Base-by-base conservation (phyloP, 139 green algal genomes). In the Chlorella ohadii region DNA sequence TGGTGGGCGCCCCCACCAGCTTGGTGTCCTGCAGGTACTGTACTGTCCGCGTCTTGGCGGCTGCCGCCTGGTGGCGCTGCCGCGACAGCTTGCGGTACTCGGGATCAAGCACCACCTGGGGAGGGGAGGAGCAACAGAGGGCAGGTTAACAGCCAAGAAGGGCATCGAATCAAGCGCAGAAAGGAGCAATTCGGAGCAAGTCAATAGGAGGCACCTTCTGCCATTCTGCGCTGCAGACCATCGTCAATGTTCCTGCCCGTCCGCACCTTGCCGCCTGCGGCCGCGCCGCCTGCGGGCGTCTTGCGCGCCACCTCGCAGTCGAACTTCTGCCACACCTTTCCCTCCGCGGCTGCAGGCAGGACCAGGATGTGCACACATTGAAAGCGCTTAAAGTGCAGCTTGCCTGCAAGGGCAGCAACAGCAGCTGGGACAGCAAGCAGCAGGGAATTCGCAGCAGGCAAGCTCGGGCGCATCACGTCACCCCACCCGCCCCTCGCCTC, bases 241-340 rank as follows among this genome's bases (percentile, higher is more conserved):
- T n/a, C n/a, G n/a, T n/a, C n/a, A n/a, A n/a, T n/a, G 15, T 56
- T 51, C 13, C 44, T 15, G 44, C 67, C 27, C 51, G 2, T 2
- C 15, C 31, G 9, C 13, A 20, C 36, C 17, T 61, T 20, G 22
- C 44, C 67, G 51, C 51, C 51, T 19, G 34, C 68, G 3, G 22
- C 27, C 51, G 36, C 59, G 11, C 31, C 59, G 3, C n/a, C 56
- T 13, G 57, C 17, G 23, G 81, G 38, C 34, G 44, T 55, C 38
- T 65, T 57, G 31, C 75, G 63, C 5, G 61, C 72, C 12, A 89
- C 81, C 74, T 91, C 74, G 27, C 89, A 74, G 71, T 93, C 89
- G 51, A 92, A 85, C 47, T 87, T 86, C 56, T 92, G 88, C 31
- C 83, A 63, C 38, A 92, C 86, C 19, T 67, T 51, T 56, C 89